Percentiles rank a stretch among this genome's conserved stretches.
Conservation (phyloP, 2,329 filamentous ascomycete genomes). For the Bipolaris zeicola region DNA sequence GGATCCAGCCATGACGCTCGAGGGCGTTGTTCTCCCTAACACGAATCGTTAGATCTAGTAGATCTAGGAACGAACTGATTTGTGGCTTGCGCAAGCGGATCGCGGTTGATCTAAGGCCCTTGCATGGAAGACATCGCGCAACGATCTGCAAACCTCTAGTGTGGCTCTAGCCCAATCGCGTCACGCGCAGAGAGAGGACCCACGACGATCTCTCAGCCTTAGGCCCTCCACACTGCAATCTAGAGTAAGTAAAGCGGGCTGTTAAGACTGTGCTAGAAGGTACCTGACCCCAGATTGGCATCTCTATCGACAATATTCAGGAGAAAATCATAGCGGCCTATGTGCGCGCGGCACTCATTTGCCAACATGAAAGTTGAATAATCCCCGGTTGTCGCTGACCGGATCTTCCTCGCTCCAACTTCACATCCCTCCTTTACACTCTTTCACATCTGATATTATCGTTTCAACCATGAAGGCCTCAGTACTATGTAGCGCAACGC, state of each 20-base stretch:
- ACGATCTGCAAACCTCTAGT: neutral
- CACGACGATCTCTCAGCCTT: slow-evolving; percentile 1
- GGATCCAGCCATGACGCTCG: neutral
- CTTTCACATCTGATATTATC: slow-evolving; percentile 1
- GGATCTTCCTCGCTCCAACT: neutral
- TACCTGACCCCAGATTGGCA: slow-evolving; percentile 5
- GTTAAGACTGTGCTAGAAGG: neutral
- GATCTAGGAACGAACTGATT: slow-evolving; percentile 4
- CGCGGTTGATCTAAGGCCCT: slow-evolving; percentile 2
- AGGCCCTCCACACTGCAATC: slow-evolving; percentile 2
- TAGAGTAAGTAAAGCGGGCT: slow-evolving; percentile 5
- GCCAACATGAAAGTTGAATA: slow-evolving; percentile 1
- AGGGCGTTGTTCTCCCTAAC: slow-evolving; percentile 4
- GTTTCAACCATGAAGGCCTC: slow-evolving; percentile 16
- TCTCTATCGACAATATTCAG: slow-evolving; percentile 3
- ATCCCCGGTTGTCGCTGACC: neutral
- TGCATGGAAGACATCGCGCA: neutral
- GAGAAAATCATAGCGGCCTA: slow-evolving; percentile 1
- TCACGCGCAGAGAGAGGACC: neutral
- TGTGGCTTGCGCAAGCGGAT: slow-evolving; percentile 9
- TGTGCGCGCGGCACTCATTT: neutral
- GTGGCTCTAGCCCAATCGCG: neutral
- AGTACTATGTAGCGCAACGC: slow-evolving; percentile 15
- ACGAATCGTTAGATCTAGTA: slow-evolving; percentile 4
- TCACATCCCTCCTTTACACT: slow-evolving; percentile 3